phyloP scores from a whole-genome alignment of 2,329 filamentous ascomycete species.

The Hypomyces perniciosus region DNA sequence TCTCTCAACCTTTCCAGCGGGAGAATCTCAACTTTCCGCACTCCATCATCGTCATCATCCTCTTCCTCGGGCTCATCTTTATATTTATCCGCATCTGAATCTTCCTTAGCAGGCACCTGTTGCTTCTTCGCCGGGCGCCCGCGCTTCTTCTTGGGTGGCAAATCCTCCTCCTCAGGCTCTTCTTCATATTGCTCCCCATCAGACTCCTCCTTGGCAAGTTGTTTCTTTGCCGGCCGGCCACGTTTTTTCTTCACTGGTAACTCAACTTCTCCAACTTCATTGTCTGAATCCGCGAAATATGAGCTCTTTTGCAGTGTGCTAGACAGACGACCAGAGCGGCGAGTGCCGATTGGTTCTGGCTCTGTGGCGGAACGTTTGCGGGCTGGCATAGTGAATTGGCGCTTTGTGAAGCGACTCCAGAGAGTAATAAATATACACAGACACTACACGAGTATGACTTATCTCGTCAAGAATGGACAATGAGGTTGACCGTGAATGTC shows the following conservation, averaged over 20 bases:
- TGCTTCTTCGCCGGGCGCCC: slow-evolving; percentile 21
- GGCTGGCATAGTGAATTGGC: slow-evolving; percentile 28
- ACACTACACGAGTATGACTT: neutral
- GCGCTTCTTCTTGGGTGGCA: slow-evolving; percentile 24
- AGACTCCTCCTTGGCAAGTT: slow-evolving; percentile 14
- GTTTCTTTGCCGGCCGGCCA: slow-evolving; percentile 18
- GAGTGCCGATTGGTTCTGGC: slow-evolving; percentile 23
- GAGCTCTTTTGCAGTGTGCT: slow-evolving; percentile 42
- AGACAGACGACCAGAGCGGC: slow-evolving; percentile 42
- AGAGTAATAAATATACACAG: neutral
- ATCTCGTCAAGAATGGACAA: neutral
- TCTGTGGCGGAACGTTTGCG: slow-evolving; percentile 33
- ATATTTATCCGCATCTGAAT: slow-evolving; percentile 18
- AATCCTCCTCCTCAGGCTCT: slow-evolving; percentile 14
- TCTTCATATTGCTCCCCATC: slow-evolving; percentile 19
- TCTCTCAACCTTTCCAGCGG: slow-evolving; percentile 32
- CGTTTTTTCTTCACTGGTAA: slow-evolving; percentile 17
- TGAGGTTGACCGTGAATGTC: slow-evolving; percentile 12
- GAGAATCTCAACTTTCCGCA: slow-evolving; percentile 30
- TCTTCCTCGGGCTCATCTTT: slow-evolving; percentile 22
- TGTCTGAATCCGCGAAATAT: slow-evolving; percentile 42
- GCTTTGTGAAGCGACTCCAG: neutral
- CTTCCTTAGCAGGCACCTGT: slow-evolving; percentile 17
- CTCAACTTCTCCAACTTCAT: slow-evolving; percentile 14
- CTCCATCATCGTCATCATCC: slow-evolving; percentile 31